Evolutionary conservation across 208 protist species (phyloP).

Genomic region (Acanthamoeba culbertsoni): DNA sequence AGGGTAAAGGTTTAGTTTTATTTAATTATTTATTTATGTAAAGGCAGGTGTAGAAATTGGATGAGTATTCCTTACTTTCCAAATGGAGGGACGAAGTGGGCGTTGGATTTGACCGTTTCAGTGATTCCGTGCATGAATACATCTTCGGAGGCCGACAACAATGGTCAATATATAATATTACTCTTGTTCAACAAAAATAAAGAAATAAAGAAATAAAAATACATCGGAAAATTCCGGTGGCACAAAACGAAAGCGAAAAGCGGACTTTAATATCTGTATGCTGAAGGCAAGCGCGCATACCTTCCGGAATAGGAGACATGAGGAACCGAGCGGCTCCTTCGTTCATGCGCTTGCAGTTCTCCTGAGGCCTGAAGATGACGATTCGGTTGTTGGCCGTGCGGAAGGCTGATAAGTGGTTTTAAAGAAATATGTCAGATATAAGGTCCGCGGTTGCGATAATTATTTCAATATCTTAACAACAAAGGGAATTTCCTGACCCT

Average conservation of each 20-base stretch:
- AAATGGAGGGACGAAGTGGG: conserved; percentile 17
- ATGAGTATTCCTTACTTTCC: conserved; percentile 36
- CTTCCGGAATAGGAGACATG: conserved; percentile 36
- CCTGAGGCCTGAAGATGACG: conserved; percentile 48
- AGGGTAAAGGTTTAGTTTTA: too few species aligned
- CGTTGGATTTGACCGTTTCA: conserved; percentile 17
- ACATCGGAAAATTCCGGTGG: too few species aligned
- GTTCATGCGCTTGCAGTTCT: conserved; percentile 51
- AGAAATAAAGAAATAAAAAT: background rate
- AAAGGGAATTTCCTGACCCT: background rate
- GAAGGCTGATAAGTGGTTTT: conserved; percentile 13
- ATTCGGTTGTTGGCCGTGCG: conserved; percentile 21
- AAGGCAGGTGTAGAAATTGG: too few species aligned
- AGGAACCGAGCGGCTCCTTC: conserved; percentile 32
- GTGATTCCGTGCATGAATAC: conserved; percentile 25
- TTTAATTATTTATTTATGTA: too few species aligned
- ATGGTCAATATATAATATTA: background rate
- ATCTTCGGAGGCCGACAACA: background rate
- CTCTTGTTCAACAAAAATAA: too few species aligned
- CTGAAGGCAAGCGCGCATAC: background rate
- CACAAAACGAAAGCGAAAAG: background rate
- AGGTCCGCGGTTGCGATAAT: background rate
- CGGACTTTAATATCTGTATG: too few species aligned
- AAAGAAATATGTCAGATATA: background rate
- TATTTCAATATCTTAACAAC: background rate